Conservation (phyloP, 2,329 filamentous ascomycete species). For the Beauveria pseudobassiana region DNA sequence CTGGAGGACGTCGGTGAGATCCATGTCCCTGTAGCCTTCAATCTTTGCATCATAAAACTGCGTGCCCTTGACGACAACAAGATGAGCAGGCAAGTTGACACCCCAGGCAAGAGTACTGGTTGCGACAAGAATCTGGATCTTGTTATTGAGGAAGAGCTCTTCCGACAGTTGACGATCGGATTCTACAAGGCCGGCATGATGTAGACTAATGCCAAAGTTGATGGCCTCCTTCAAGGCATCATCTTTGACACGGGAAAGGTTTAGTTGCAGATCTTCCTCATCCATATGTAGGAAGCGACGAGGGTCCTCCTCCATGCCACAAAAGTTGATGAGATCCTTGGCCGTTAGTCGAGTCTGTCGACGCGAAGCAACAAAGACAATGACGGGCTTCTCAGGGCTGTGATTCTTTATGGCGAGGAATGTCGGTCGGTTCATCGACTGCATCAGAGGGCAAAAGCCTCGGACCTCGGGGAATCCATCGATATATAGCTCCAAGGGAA, state of each 20-base stretch:
- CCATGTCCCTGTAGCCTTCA: conserved; percentile 98
- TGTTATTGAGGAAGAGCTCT: conserved; percentile 93
- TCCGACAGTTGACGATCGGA: conserved; percentile 86
- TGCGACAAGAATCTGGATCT: conserved; percentile 93
- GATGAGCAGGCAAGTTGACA: conserved; percentile 91
- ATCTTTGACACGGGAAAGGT: conserved; percentile 86
- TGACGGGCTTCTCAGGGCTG: conserved; percentile 92
- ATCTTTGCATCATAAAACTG: conserved; percentile 98
- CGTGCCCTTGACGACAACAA: conserved; percentile 96
- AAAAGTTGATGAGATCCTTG: conserved; percentile 93
- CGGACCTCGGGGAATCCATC: conserved; percentile 93
- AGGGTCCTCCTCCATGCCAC: conserved; percentile 97
- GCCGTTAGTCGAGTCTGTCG: conserved; percentile 91
- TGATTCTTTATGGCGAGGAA: conserved; percentile 96
- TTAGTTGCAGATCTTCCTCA: conserved; percentile 84
- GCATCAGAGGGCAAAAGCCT: conserved; percentile 96
- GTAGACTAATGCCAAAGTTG: conserved; percentile 92
- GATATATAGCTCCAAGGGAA: conserved; percentile 92
- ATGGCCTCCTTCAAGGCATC: conserved; percentile 88
- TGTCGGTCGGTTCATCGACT: conserved; percentile 96
- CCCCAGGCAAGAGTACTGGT: conserved; percentile 97
- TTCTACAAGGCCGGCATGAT: conserved; percentile 94
- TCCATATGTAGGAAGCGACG: conserved; percentile 88
- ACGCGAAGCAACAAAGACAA: conserved; percentile 94
- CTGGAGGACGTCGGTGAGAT: conserved; percentile 92